Evolutionary conservation across 768 basidiomycete species (phyloP).

Genomic region (Tylopilus felleus): DNA sequence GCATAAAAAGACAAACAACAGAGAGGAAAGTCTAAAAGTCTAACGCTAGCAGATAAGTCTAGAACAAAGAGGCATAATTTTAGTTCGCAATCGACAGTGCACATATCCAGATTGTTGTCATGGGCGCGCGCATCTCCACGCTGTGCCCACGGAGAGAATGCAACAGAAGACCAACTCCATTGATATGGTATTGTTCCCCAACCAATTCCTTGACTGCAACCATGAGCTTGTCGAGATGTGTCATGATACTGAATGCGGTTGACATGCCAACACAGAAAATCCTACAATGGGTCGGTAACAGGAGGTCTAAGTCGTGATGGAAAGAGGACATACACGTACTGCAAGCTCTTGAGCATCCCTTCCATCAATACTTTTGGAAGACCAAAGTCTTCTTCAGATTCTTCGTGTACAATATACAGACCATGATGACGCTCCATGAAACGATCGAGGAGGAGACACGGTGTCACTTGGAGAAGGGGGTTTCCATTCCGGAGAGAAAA

Average conservation of each 20-base stretch:
- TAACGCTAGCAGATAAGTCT: no score
- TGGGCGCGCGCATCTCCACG: no score
- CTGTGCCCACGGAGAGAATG: slow-evolving; percentile 22
- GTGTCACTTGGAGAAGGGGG: slow-evolving; percentile 83
- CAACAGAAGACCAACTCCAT: slow-evolving; percentile 48
- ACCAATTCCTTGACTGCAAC: slow-evolving; percentile 90
- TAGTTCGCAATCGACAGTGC: no score
- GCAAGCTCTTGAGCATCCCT: slow-evolving; percentile 71
- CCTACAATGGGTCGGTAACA: no score
- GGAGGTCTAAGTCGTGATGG: no score
- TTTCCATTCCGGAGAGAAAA: slow-evolving; percentile 68
- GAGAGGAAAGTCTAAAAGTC: no score
- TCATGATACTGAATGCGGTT: slow-evolving; percentile 64
- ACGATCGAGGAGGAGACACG: slow-evolving; percentile 57
- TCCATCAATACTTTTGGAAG: slow-evolving; percentile 67
- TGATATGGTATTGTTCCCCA: slow-evolving; percentile 85
- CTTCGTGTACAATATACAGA: slow-evolving; percentile 65
- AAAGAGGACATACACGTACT: slow-evolving; percentile 64
- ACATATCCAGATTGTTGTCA: no score
- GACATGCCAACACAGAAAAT: slow-evolving; percentile 73
- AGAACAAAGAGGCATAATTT: no score
- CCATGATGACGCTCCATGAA: slow-evolving; percentile 51
- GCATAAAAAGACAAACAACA: no score
- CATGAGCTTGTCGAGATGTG: slow-evolving; percentile 70
- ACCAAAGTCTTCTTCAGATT: slow-evolving; percentile 72